Evolutionary conservation across 1,284 basidiomycete genomes (phyloP), one percentile per base, ranked within the genome.

Genomic region (Cystobasidium sp.): DNA sequence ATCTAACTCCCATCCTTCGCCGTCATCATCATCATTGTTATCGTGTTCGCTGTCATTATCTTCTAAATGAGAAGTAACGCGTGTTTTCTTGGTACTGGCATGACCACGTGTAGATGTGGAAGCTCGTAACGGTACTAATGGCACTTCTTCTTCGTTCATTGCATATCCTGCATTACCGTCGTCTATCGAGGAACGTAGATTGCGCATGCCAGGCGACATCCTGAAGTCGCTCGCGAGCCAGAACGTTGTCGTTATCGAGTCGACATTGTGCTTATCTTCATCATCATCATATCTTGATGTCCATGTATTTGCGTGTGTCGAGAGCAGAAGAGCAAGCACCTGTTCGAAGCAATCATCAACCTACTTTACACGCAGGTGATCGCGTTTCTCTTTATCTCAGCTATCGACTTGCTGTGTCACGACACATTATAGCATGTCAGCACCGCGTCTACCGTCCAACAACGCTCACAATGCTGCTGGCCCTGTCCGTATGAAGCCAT

Each of bases 371-470:
- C 31, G 31, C 1, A 31, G 31, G 31, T 31, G 31, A 31, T 31
- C 31, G 31, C 31, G 31, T 31, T 5, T 31, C 31, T 31, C 31
- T 31, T 31, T 1, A 31, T 31, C 31, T 31, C 31, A 31, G 31
- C 31, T 5, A 31, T 31, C 31, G 5, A 31, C 31, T 31, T 5
- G 31, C 2, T 31, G 31, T n/a, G 6, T 37, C 6, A 37, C n/a
- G n/a, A n/a, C n/a, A n/a, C 58, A 47, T 20, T 39, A 3, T 8
- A 47, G 14, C 66, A 68, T 68, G 68, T 59, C 68, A 8, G n/a
- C 68, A 43, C 41, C 14, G 5, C 68, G 63, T n/a, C 62, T 72
- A 49, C 61, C 69, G 7, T 64, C 69, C 5, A 72, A 63, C 62
- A 65, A 72, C 43, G 18, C 46, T 1, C 62, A 43, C 39, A 24